Percentiles rank a stretch among this genome's conserved stretches.
Evolutionary conservation across 208 protist genomes (phyloP).

Genomic region (Phytomonas serpens): DNA sequence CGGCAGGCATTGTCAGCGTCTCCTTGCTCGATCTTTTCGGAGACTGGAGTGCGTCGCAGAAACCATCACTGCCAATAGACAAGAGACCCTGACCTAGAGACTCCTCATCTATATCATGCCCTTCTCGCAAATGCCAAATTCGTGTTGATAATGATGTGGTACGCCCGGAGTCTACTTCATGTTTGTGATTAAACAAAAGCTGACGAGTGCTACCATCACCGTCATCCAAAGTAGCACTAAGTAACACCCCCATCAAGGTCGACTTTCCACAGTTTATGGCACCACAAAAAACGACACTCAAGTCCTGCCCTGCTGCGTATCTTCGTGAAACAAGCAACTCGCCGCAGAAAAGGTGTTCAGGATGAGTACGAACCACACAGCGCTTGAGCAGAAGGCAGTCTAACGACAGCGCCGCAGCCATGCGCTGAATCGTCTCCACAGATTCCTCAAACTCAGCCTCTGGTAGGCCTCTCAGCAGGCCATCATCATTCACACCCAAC

Average conservation of each 20-base stretch:
- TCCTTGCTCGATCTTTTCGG: not conserved
- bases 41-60: not conserved
- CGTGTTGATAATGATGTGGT: conserved; percentile 92
- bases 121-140: conserved; percentile 42
- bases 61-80: not conserved
- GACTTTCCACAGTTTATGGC: conserved; percentile 79
- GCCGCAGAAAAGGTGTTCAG: conserved; percentile 36
- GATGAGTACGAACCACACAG: conserved; percentile 22
- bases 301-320: conserved; percentile 42
- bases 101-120: not conserved
- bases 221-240: conserved; percentile 68
- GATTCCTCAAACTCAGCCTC: conserved; percentile 72
- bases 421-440: conserved; percentile 56
- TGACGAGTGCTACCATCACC: conserved; percentile 69
- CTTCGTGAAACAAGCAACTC: conserved; percentile 77
- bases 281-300: conserved; percentile 81
- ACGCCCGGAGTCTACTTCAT: conserved; percentile 91
- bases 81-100: not conserved
- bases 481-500: conserved; percentile 91
- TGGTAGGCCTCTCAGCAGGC: conserved; percentile 70
- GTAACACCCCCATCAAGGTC: conserved; percentile 71
- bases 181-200: conserved; percentile 92
- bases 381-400: conserved; percentile 52
- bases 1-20: not conserved
- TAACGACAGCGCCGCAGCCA: conserved; percentile 59